A percentile compares a stretch with the other conserved stretches of the same genome.
Conservation (phyloP, 2,329 filamentous ascomycete species). For the Anisogramma anomala region DNA sequence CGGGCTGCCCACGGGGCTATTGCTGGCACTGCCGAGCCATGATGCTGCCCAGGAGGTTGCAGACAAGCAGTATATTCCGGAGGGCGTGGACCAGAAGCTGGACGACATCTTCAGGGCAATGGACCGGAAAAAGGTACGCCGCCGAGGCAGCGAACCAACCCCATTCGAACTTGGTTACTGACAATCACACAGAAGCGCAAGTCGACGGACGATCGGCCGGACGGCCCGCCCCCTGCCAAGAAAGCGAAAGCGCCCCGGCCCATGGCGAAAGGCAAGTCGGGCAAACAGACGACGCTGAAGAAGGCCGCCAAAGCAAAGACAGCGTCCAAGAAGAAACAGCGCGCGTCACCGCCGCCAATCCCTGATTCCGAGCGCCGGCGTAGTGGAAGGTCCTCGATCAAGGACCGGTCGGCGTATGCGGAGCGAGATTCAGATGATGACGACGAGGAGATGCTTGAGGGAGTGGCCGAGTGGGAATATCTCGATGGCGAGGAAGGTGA, state of each 20-base stretch:
- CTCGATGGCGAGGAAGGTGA: conserved; percentile 26
- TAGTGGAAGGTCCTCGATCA: conserved; percentile 35
- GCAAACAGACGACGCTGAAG: conserved; percentile 21
- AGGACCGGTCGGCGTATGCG: conserved; percentile 37
- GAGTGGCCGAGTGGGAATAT: conserved; percentile 49
- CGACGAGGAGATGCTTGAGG: conserved; percentile 50
- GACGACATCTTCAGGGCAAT: conserved; percentile 54
- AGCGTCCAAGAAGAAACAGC: conserved; percentile 23
- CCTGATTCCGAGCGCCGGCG: conserved; percentile 39
- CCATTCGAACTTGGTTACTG: not conserved
- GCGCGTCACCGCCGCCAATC: conserved; percentile 21
- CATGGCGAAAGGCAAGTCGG: conserved; percentile 24
- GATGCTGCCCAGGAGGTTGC: conserved; percentile 74
- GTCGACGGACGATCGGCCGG: conserved; percentile 37
- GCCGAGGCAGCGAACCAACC: too few species aligned
- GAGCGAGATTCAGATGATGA: conserved; percentile 48
- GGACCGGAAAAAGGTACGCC: conserved; percentile 59
- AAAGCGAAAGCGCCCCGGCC: conserved; percentile 22
- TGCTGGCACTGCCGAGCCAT: conserved; percentile 62
- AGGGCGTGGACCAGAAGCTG: conserved; percentile 62
- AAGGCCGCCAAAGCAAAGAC: conserved; percentile 20
- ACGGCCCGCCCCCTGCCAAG: conserved; percentile 33
- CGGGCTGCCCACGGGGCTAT: conserved; percentile 68
- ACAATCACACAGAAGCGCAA: conserved; percentile 40
- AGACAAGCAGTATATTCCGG: conserved; percentile 71